Evolutionary conservation across 129 eudicot species (phyloP).

Genomic region (Pulicaria dysenterica): DNA sequence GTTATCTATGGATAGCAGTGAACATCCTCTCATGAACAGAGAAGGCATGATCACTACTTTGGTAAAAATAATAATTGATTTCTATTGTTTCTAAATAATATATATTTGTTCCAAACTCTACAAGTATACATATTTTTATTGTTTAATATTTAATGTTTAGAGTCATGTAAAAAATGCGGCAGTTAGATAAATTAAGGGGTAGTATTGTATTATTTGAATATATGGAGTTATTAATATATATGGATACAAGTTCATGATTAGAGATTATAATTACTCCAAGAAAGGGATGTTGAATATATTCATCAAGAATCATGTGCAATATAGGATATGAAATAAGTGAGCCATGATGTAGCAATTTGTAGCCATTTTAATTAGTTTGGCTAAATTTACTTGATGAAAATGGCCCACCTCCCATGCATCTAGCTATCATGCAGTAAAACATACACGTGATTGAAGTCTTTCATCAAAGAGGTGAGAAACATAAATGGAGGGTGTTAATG

Average conservation of each 20-base stretch:
- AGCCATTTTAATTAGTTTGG: constrained; percentile 14
- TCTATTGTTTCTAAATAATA: too few species aligned
- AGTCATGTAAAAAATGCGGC: too few species aligned
- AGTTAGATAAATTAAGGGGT: too few species aligned
- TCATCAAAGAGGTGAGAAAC: constrained; percentile 30
- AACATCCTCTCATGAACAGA: too few species aligned
- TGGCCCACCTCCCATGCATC: constrained; percentile 42
- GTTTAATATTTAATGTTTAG: too few species aligned
- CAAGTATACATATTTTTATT: not conserved
- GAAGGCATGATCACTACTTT: too few species aligned
- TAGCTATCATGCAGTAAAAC: constrained; percentile 31
- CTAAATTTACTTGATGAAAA: constrained; percentile 30
- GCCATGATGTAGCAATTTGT: constrained; percentile 34
- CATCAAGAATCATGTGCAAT: constrained; percentile 31
- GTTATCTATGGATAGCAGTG: too few species aligned
- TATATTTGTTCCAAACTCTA: not conserved
- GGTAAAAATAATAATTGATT: too few species aligned
- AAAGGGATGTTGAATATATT: not conserved
- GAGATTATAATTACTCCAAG: constrained; percentile 18
- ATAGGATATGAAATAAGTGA: constrained; percentile 31
- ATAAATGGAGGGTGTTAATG: constrained; percentile 40
- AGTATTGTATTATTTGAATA: constrained; percentile 25
- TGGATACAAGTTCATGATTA: constrained; percentile 21
- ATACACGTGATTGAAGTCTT: constrained; percentile 30
- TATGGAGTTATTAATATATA: constrained; percentile 11